Percentiles rank a stretch among this genome's conserved stretches.
Conservation (phyloP, 257 asterid species). For the Ilex aquifolium region DNA sequence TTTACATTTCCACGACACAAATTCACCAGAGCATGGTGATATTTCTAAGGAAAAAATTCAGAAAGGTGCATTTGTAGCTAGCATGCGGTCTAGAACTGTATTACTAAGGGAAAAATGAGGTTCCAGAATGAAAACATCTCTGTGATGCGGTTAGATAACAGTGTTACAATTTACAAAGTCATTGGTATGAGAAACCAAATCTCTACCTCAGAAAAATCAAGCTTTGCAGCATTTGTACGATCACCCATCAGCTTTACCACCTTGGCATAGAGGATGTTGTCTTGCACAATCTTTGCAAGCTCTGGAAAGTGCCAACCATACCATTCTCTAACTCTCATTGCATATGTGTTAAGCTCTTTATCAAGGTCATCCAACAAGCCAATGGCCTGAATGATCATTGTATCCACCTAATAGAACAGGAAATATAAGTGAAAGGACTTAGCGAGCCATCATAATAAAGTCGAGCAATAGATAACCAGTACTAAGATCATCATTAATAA, state of each 20-base stretch:
- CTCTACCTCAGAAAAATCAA: constrained; percentile 81
- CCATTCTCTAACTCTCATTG: constrained; percentile 97
- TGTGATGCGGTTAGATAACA: too few species aligned
- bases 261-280: constrained; percentile 73
- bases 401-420: constrained; percentile 65
- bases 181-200: neutral
- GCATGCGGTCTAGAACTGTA: too few species aligned
- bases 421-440: too few species aligned
- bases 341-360: constrained; percentile 86
- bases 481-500: too few species aligned
- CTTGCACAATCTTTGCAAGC: constrained; percentile 85
- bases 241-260: constrained; percentile 80
- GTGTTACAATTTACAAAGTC: neutral
- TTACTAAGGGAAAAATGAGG: too few species aligned
- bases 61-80: too few species aligned
- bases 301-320: constrained; percentile 97
- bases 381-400: constrained; percentile 91
- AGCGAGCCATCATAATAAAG: too few species aligned
- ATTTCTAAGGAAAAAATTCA: too few species aligned
- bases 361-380: constrained; percentile 90
- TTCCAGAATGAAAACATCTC: too few species aligned
- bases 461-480: too few species aligned
- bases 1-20: too few species aligned
- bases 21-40: too few species aligned
- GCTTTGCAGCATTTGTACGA: constrained; percentile 70